phyloP scores from a whole-genome alignment of 495 filamentous ascomycete species.

The Penicillium verhagenii region DNA sequence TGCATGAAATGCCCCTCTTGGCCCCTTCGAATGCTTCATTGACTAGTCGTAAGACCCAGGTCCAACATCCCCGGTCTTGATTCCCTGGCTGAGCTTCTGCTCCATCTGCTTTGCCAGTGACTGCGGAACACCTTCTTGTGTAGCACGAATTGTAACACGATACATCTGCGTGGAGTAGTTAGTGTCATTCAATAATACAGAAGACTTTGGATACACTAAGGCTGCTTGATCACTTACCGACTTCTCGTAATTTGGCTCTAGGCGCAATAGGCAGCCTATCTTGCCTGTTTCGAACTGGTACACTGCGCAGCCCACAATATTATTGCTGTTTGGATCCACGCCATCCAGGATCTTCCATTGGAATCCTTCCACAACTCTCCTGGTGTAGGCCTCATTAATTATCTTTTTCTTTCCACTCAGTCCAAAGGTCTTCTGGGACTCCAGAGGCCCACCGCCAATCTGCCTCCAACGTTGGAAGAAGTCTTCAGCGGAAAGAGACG shows the following conservation, averaged over 20 bases:
- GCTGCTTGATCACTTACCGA: constrained; percentile 54
- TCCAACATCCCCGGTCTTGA: constrained; percentile 12
- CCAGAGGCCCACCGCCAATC: constrained; percentile 83
- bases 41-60: constrained; percentile 5
- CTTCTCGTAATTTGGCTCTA: constrained; percentile 92
- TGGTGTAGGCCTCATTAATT: constrained; percentile 57
- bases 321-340: constrained; percentile 87
- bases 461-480: constrained; percentile 99
- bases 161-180: constrained; percentile 66
- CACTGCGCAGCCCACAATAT: constrained; percentile 91
- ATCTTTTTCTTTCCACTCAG: constrained; percentile 47
- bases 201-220: not conserved
- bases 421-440: constrained; percentile 83
- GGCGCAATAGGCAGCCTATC: constrained; percentile 85
- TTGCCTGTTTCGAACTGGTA: constrained; percentile 84
- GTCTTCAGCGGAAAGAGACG: constrained; percentile 77
- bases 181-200: not conserved
- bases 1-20: constrained; percentile 18
- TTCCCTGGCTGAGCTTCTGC: constrained; percentile 65
- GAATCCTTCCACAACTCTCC: constrained; percentile 71
- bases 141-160: constrained; percentile 90
- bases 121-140: constrained; percentile 82
- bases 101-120: constrained; percentile 83
- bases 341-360: constrained; percentile 81
- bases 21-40: constrained; percentile 10